These are phyloP conservation scores for Moesziomyces sp. DNA, from an alignment of 1,284 basidiomycete species.

Conservation along the genomic window DNA sequence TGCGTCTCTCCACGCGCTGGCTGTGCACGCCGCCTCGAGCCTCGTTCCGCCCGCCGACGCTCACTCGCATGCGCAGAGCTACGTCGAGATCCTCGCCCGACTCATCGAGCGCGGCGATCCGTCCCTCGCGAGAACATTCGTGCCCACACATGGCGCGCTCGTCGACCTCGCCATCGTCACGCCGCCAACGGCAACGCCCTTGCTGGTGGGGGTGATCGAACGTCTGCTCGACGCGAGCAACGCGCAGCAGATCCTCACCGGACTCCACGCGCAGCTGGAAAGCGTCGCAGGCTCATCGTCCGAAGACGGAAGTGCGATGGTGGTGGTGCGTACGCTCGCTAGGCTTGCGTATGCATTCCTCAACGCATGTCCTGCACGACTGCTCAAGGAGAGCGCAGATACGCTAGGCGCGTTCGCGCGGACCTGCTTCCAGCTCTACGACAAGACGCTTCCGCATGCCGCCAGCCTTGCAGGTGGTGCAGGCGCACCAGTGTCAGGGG, in stretches of 20 bases:
- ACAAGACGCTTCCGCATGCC: constrained; percentile 14
- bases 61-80: constrained; percentile 1
- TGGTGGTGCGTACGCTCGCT: constrained; percentile 20
- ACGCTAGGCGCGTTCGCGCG: constrained; percentile 9
- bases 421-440: constrained; percentile 23
- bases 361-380: constrained; percentile 13
- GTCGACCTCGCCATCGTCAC: constrained; percentile 40
- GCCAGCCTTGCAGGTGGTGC: background rate
- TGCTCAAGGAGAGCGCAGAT: constrained; percentile 13
- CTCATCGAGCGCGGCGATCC: constrained; percentile 51
- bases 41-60: constrained; percentile 3
- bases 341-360: constrained; percentile 25
- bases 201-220: constrained; percentile 19
- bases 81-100: constrained; percentile 32
- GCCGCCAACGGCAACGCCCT: constrained; percentile 1
- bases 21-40: constrained; percentile 15
- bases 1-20: constrained; percentile 29
- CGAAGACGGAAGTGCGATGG: background rate
- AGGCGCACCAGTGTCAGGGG: background rate
- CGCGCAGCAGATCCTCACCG: constrained; percentile 26
- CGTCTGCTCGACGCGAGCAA: constrained; percentile 36
- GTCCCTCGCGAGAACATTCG: constrained; percentile 40
- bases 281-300: background rate
- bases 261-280: constrained; percentile 21
- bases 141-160: constrained; percentile 40